Evolutionary conservation across 192 early-diverging fungal species (phyloP), one percentile per base, ranked within the genome.

Genomic region (Coemansia sp.): DNA sequence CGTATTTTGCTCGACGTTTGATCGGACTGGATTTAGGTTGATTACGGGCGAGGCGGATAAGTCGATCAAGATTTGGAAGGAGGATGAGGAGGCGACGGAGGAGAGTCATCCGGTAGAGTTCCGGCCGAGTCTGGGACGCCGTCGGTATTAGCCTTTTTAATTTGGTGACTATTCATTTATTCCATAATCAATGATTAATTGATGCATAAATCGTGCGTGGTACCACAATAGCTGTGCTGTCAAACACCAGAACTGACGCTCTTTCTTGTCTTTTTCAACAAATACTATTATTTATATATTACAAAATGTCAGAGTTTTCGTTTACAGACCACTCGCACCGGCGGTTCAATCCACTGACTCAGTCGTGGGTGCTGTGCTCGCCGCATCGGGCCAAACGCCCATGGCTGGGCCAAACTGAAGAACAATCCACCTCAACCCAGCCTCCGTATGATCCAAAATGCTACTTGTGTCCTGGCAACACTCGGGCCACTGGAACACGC

Each of bases 11-110:
- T 92, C 91, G 47, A 88, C 92, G 3, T 99, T 99, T 87, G 97
- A 99, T 68, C 86, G 86, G 51, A 94, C 96, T 17, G 96, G 97
- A 1, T 84, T 91, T 56, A 89, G 97, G 38, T 81, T 99, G 50
- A 93, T 99, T 62, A 99, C 97, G 2, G 93, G 97, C 64, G 97
- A 98, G 74, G 96, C 95, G 0, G 97, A 99, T 74, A 99, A 99
- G 81, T 94, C 94, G 1, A 94, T 99, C 76, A 99, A 99, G 83
- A 93, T 99, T 23, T 70, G 64, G 68, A 58, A 56, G 36, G 60
- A 59, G 61, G 64, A 64, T 50, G 67, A 62, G 18, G 62, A 65
- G 26, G 70, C 74, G 2, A 77, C 80, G n/a, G 74, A 82, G n/a
- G 80, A 82, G 36, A 61, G 74, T 17, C 71, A 82, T 15, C 80